Evolutionary conservation across 2,329 filamentous ascomycete species (phyloP), one percentile per base, ranked within the genome.

Genomic region (Fusarium caatingaense): DNA sequence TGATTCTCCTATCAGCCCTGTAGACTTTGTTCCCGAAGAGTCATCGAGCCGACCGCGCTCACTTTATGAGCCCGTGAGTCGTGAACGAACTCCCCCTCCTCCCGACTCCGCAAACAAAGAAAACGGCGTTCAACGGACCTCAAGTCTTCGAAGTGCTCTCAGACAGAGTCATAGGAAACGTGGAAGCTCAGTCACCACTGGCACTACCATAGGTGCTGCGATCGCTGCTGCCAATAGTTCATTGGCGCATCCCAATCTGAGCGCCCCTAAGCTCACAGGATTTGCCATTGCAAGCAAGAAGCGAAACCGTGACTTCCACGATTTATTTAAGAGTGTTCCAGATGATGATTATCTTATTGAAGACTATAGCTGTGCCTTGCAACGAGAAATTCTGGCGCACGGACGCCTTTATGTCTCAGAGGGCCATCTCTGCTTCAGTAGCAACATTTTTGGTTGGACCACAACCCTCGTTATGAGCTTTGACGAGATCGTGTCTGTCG

Each of bases 341-440:
- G 95, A 98, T 72, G 96, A 99, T 76, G 96, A 99, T 79, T 98
- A 97, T 77, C 86, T 99, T 27, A 98, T 99, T 71, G 96, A 99
- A 78, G 96, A 99, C 79, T 99, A 98, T 80, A 98, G 96, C 79
- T 98, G 96, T 78, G 96, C 96, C 6, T 80, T 99, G 63, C 96
- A 99, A 80, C 90, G 94, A 71, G 97, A 99, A 77, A 99, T 99
- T 65, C 87, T 99, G 37, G 89, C 97, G 9, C 96, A 98, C 72
- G 96, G 96, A 8, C 89, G 96, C 42, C 86, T 99, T 16, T 99
- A 99, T 76, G 93, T 99, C 44, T 98, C 96, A 0, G 96, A 99
- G 81, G 94, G 95, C 13, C 95, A 99, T 78, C 89, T 99, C 48
- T 99, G 96, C 83, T 99, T 99, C 81, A 98, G 94, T 76, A 98